Percentiles rank a stretch among this genome's conserved stretches.
These are phyloP conservation scores for Fusarium cicatricum DNA, from an alignment of 2,329 filamentous ascomycete genomes.

Conservation along the genomic window DNA sequence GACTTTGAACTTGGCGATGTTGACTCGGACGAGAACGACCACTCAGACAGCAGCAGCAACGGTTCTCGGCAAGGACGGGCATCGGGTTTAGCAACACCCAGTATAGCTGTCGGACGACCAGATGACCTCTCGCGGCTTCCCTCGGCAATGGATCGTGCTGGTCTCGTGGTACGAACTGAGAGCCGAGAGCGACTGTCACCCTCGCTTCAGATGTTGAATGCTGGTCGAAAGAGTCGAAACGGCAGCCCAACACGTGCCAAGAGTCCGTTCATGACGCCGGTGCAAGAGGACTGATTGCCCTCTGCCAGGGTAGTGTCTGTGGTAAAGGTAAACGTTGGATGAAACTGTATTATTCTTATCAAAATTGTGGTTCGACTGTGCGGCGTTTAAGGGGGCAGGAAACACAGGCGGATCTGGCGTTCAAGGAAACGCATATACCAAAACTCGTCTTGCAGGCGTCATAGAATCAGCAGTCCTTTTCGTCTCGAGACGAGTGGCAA, in stretches of 20 bases:
- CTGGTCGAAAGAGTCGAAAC: slow-evolving; percentile 65
- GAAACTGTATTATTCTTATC: not conserved
- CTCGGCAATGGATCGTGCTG: slow-evolving; percentile 69
- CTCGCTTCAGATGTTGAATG: slow-evolving; percentile 61
- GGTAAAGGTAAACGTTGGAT: not conserved
- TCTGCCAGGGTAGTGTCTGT: not conserved
- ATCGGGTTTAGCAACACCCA: slow-evolving; percentile 74
- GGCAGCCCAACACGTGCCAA: slow-evolving; percentile 67
- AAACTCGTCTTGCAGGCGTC: slow-evolving; percentile 21
- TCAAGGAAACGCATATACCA: slow-evolving; percentile 22
- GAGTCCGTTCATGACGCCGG: slow-evolving; percentile 62
- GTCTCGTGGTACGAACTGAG: slow-evolving; percentile 82
- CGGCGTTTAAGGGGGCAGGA: slow-evolving; percentile 22
- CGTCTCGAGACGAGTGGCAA: not conserved
- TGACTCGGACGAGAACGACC: slow-evolving; percentile 70
- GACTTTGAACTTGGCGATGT: slow-evolving; percentile 81
- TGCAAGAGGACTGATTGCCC: slow-evolving; percentile 52
- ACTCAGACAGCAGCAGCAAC: slow-evolving; percentile 69
- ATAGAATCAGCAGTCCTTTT: slow-evolving; percentile 1
- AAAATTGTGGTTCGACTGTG: not conserved
- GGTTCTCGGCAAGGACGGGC: slow-evolving; percentile 64
- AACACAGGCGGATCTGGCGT: slow-evolving; percentile 19
- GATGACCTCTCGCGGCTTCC: slow-evolving; percentile 53
- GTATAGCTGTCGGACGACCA: slow-evolving; percentile 61
- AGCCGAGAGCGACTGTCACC: slow-evolving; percentile 80